Evolutionary conservation across 164 flowering plant genomes (phyloP).

Genomic region (Aristolochia fimbriata): DNA sequence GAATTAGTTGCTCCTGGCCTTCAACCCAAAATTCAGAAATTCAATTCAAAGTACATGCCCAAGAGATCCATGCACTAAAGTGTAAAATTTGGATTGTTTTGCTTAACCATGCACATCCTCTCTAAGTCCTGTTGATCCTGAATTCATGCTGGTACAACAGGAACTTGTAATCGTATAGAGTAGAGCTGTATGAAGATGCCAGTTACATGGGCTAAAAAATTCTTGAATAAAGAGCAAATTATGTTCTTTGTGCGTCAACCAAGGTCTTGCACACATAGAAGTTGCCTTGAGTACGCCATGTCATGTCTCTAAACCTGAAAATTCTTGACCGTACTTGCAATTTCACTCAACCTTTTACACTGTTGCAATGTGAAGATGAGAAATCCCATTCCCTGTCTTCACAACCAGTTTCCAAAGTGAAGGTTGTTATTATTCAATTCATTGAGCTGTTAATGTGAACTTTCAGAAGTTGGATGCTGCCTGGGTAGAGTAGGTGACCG

Average conservation of each 20-base stretch:
- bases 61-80: slow-evolving; percentile 39
- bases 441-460: slow-evolving; percentile 50
- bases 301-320: slow-evolving; percentile 63
- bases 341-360: slow-evolving; percentile 49
- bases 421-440: slow-evolving; percentile 38
- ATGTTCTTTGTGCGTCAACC: slow-evolving; percentile 42
- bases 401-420: slow-evolving; percentile 24
- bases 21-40: slow-evolving; percentile 47
- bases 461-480: slow-evolving; percentile 21
- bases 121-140: slow-evolving; percentile 16
- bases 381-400: slow-evolving; percentile 28
- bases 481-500: slow-evolving; percentile 17
- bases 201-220: slow-evolving; percentile 41
- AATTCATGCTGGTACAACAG: slow-evolving; percentile 19
- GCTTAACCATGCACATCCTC: slow-evolving; percentile 19
- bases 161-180: slow-evolving; percentile 57
- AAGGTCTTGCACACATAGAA: slow-evolving; percentile 72
- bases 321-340: slow-evolving; percentile 67
- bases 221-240: slow-evolving; percentile 62
- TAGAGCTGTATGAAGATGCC: slow-evolving; percentile 44
- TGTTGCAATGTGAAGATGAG: slow-evolving; percentile 75
- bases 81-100: slow-evolving; percentile 38
- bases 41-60: slow-evolving; percentile 32
- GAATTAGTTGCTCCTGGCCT: slow-evolving; percentile 70
- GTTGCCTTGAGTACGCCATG: slow-evolving; percentile 50